These are phyloP conservation scores for Penicillium coffeae DNA, from an alignment of 495 filamentous ascomycete genomes.

Conservation along the genomic window DNA sequence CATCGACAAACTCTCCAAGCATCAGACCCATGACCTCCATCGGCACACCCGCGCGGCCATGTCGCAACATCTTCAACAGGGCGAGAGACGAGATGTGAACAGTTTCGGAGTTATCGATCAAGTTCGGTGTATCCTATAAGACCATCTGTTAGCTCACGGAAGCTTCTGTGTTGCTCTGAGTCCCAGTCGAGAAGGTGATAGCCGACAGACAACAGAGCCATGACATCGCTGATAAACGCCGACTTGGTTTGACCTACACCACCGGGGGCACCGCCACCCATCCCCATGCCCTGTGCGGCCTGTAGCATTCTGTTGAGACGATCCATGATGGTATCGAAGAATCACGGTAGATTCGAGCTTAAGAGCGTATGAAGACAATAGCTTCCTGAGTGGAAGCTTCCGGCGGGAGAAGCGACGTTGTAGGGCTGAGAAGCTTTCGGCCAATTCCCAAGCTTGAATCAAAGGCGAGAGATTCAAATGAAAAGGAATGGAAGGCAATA, in stretches of 20 bases:
- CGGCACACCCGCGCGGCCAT: conserved; percentile 93
- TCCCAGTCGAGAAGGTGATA: neutral
- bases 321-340: conserved; percentile 59
- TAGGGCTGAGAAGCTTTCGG: neutral
- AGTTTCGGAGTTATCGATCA: conserved; percentile 98
- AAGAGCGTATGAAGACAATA: conserved; percentile 20
- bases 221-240: conserved; percentile 5
- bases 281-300: conserved; percentile 73
- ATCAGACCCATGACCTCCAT: conserved; percentile 99
- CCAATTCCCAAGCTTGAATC: neutral
- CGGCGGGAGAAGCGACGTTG: conserved; percentile 4
- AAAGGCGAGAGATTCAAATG: neutral
- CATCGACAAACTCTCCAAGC: conserved; percentile 97
- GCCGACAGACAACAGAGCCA: neutral
- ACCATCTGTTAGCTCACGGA: conserved; percentile 9
- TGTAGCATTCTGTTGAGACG: conserved; percentile 80
- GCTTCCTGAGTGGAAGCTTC: conserved; percentile 42
- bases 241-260: conserved; percentile 59
- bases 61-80: conserved; percentile 95
- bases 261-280: conserved; percentile 64
- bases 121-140: conserved; percentile 70
- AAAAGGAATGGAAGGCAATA: neutral
- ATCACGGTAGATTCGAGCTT: conserved; percentile 16
- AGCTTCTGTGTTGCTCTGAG: neutral
- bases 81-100: conserved; percentile 98